Base-by-base conservation (phyloP, 1,139 yeast species). In the Sugiyamaella grinbergsii region DNA sequence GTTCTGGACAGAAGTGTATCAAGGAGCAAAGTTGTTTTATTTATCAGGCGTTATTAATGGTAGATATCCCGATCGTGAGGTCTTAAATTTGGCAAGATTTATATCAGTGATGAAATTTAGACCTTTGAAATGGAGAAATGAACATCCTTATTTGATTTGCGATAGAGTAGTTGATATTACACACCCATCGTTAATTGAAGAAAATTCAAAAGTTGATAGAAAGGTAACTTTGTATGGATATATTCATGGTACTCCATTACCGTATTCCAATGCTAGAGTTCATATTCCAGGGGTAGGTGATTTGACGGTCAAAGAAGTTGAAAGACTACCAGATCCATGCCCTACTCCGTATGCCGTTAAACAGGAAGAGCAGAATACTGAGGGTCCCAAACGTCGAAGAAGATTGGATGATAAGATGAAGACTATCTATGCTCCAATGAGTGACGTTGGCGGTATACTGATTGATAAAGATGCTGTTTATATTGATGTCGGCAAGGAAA, bases 1-100 rank as follows among this genome's bases (percentile, higher is more conserved):
- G 66, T 89, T 94, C 70, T 94, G 99, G 98, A 94, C 98, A 1
- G 99, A 94, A 71, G 98, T 94, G 41, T 94, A 94, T 67, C 95
- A 87, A 67, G 99, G 99, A 59, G 98, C 99, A 24, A 94, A 94
- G 68, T 76, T 94, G 37, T 94, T 94, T 66, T 91, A 93, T 66
- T 75, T 94, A 24, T 88, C 96, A 1, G 98, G 99, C 62, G 98
- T 94, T 48, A 80, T 94, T 49, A 94, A 94, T 65, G 98, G 98
- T 41, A 81, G 99, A 66, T 94, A 94, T 65, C 98, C 98, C 1
- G 99, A 94, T 69, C 78, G 98, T 62, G 99, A 94, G 69, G 87
- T 93, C 55, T 75, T 93, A 56, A 94, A 94, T 65, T 77, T 94
- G 63, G 85, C 96, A 6, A 77, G 99, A 61, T 93, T 94, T 66